Conservation (phyloP, 306 rosid genomes). For the Albizia julibrissin region DNA sequence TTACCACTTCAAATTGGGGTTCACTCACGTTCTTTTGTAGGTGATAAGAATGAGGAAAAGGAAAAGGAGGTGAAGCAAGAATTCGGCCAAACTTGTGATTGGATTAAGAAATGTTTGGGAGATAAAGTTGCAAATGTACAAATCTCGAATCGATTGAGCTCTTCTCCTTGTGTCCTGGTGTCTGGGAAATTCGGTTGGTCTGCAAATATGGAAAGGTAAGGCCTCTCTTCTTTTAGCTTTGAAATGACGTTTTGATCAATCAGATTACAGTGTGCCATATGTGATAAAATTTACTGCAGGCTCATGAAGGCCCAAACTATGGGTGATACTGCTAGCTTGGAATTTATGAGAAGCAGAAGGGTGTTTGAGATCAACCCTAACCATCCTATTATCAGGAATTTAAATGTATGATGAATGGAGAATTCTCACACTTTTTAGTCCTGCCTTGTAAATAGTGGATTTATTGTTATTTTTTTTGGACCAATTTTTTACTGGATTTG, state of each 20-base stretch:
- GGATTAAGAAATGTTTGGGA: constrained; percentile 91
- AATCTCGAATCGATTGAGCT: constrained; percentile 84
- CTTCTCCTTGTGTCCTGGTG: constrained; percentile 94
- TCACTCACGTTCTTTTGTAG: constrained; percentile 41
- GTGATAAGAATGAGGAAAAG: constrained; percentile 90
- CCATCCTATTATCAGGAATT: constrained; percentile 77
- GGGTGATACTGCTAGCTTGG: constrained; percentile 88
- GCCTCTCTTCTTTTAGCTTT: constrained; percentile 15
- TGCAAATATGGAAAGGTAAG: constrained; percentile 96
- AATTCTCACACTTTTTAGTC: not conserved
- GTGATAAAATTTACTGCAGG: constrained; percentile 49
- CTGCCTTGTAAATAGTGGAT: not conserved
- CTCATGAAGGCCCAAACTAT: constrained; percentile 88
- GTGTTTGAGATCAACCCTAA: constrained; percentile 94
- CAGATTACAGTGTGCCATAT: not conserved
- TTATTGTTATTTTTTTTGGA: not conserved
- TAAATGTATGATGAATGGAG: constrained; percentile 62
- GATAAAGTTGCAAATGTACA: constrained; percentile 94
- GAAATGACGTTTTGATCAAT: constrained; percentile 9
- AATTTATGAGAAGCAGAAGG: constrained; percentile 96
- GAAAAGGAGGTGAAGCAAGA: constrained; percentile 90
- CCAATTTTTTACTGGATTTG: not conserved
- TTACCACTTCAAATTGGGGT: not conserved
- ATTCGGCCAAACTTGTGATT: constrained; percentile 83
- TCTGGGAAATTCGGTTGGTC: constrained; percentile 99